Percentiles rank a stretch among this genome's conserved stretches.
These are phyloP conservation scores for Cercophora newfieldiana DNA, from an alignment of 495 filamentous ascomycete species.

Conservation along the genomic window DNA sequence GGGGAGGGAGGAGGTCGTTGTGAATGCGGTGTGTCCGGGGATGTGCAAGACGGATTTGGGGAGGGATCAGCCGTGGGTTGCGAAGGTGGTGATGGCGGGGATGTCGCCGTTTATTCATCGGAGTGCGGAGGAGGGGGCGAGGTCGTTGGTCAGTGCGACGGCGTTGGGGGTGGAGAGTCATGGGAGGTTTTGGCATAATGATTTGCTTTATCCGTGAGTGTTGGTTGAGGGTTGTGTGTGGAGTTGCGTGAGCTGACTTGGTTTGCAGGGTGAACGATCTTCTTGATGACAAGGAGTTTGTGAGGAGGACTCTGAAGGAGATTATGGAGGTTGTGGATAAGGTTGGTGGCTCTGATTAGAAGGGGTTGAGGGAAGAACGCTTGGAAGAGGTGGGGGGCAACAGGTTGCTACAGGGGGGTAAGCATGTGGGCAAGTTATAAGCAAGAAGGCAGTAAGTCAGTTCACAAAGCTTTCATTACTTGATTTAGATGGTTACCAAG, in stretches of 20 bases:
- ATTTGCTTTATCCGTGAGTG: slow-evolving; percentile 24
- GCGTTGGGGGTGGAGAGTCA: slow-evolving; percentile 50
- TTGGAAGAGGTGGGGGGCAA: no score
- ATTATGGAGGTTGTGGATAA: slow-evolving; percentile 14
- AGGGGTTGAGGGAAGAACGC: no score
- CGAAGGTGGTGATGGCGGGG: slow-evolving; percentile 33
- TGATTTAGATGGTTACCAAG: no score
- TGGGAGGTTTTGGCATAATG: slow-evolving; percentile 51
- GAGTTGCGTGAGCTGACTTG: neutral
- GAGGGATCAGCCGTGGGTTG: slow-evolving; percentile 18
- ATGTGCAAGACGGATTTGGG: slow-evolving; percentile 32
- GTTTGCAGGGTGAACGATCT: slow-evolving; percentile 12
- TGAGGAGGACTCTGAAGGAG: slow-evolving; percentile 20
- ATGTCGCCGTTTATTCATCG: slow-evolving; percentile 41
- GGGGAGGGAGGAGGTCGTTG: slow-evolving; percentile 21
- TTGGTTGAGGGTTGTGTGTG: neutral
- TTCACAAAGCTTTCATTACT: neutral
- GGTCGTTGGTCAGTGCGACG: slow-evolving; percentile 53
- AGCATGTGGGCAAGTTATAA: no score
- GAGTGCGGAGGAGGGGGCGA: slow-evolving; percentile 50
- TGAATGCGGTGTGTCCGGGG: slow-evolving; percentile 33
- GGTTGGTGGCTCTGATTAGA: neutral
- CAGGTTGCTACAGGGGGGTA: no score
- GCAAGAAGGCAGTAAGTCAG: no score
- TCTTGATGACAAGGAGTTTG: slow-evolving; percentile 17